Evolutionary conservation across 495 filamentous ascomycete genomes (phyloP).

Genomic region (Polyplosphaeria fusca): DNA sequence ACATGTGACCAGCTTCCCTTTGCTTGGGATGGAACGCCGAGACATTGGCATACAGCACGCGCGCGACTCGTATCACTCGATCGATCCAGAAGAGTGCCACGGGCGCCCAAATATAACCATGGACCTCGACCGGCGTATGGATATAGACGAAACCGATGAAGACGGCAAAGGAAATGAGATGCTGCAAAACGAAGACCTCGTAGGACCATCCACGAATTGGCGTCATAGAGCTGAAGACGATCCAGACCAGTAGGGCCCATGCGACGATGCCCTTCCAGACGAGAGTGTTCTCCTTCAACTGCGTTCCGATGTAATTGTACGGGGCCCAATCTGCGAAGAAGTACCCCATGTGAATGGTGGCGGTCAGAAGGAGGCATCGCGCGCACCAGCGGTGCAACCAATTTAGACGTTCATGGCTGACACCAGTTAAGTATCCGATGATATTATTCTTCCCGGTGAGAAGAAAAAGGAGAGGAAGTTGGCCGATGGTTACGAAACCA

Average conservation of each 20-base stretch:
- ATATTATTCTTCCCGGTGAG: slow-evolving; percentile 77
- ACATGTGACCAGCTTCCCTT: slow-evolving; percentile 24
- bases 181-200: slow-evolving; percentile 80
- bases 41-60: slow-evolving; percentile 63
- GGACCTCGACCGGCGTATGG: slow-evolving; percentile 58
- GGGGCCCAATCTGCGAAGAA: slow-evolving; percentile 67
- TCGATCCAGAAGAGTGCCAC: slow-evolving; percentile 71
- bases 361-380: slow-evolving; percentile 69
- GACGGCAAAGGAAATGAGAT: slow-evolving; percentile 63
- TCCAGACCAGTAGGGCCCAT: slow-evolving; percentile 71
- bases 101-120: slow-evolving; percentile 66
- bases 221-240: slow-evolving; percentile 62
- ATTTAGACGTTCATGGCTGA: slow-evolving; percentile 71
- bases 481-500: slow-evolving; percentile 73
- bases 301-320: slow-evolving; percentile 58
- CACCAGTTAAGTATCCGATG: slow-evolving; percentile 64
- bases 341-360: slow-evolving; percentile 70
- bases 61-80: slow-evolving; percentile 53
- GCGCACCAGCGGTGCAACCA: slow-evolving; percentile 83
- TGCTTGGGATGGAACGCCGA: slow-evolving; percentile 52
- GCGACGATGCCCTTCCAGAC: slow-evolving; percentile 67
- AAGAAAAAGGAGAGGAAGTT: slow-evolving; percentile 77
- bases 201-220: slow-evolving; percentile 68
- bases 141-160: slow-evolving; percentile 65
- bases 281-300: slow-evolving; percentile 63